Evolutionary conservation across 208 protist species (phyloP), one percentile per base, ranked within the genome.

Genomic region (Sergeia podlipaevii): DNA sequence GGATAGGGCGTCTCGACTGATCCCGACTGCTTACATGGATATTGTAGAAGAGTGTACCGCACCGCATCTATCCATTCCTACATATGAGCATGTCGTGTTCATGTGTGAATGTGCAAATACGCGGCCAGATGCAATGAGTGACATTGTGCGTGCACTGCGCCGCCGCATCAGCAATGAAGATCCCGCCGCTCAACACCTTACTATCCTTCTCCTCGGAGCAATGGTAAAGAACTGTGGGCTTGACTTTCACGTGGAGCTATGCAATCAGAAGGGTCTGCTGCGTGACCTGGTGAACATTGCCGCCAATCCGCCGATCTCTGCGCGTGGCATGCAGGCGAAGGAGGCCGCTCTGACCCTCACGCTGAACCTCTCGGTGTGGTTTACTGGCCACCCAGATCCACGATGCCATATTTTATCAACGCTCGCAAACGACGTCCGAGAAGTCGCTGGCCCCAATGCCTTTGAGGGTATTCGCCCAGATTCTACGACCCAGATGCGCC

Each of bases 281-380:
- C 77, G 81, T 17, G 89, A 96, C 51, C 23, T 96, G 30, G 71
- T 85, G 39, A 77, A 82, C 36, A 60, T 89, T 13, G 82, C 83
- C 13, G 71, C 69, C 29, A 33, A 55, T 10, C 74, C 73, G 27
- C 74, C 77, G 8, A 65, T 63, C 11, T 72, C 64, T 0, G 77
- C 79, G 15, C 65, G 63, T n/a, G 76, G 70, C 10, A 69, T 70
- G 52, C 62, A 77, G 39, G 68, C 86, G 29, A 75, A 69, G 37
- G 57, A 81, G 60, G 70, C 77, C 15, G 86, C 86, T 3, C 65
- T 88, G 10, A 42, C 61, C 43, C 73, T 94, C n/a, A 77, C 84
- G 15, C 60, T 89, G 20, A 91, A 94, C 70, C 56, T 94, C 15
- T 87, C 80, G 50, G 70, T 89, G 47, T 94, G 86, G 83, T 94